Conservation (phyloP, 129 eudicot species). For the Ambrosia trifida region DNA sequence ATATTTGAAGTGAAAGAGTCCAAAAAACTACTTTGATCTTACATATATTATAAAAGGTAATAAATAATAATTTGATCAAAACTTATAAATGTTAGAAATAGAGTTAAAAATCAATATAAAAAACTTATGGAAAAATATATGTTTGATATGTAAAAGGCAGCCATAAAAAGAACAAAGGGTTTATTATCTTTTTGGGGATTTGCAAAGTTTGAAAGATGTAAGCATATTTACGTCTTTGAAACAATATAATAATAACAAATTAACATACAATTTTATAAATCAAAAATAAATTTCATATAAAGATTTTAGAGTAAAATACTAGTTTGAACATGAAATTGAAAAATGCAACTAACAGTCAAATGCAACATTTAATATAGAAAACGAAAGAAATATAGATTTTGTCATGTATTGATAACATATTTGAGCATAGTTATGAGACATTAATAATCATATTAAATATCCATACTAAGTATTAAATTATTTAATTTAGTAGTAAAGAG, state of each 20-base stretch:
- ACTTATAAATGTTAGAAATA: neutral
- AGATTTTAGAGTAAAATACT: neutral
- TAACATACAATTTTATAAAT: neutral
- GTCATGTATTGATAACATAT: slow-evolving; percentile 22
- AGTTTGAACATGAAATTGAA: neutral
- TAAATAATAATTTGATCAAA: neutral
- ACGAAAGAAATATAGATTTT: slow-evolving; percentile 25
- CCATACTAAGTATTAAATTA: neutral
- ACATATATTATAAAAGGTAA: neutral
- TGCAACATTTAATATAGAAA: slow-evolving; percentile 15
- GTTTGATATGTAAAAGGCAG: neutral
- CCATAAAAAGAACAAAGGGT: neutral
- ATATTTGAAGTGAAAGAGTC: slow-evolving; percentile 6
- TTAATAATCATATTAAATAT: slow-evolving; percentile 17
- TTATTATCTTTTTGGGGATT: neutral
- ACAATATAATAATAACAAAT: neutral
- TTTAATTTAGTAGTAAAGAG: neutral
- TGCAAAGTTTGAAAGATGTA: neutral
- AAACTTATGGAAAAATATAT: neutral
- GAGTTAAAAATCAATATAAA: neutral
- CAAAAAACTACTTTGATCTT: neutral
- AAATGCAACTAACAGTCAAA: neutral
- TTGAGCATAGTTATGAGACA: slow-evolving; percentile 10
- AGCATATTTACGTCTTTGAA: neutral
- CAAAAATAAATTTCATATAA: neutral